These are phyloP conservation scores for Rhynchosporium graminicola DNA, from an alignment of 2,329 filamentous ascomycete genomes.

Conservation along the genomic window DNA sequence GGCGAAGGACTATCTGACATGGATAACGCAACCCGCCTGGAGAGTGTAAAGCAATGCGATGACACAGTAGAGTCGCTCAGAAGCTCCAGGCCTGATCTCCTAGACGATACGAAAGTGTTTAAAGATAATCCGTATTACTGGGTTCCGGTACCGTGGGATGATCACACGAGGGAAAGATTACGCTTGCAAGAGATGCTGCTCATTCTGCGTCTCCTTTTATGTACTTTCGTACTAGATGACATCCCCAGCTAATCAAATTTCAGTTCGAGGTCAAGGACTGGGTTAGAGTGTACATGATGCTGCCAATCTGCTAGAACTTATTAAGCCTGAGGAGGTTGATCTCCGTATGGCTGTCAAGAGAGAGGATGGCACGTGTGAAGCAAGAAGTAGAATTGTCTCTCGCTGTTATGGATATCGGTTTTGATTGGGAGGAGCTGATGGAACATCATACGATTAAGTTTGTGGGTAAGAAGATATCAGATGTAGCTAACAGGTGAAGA, in stretches of 20 bases:
- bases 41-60: neutral
- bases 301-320: constrained; percentile 8
- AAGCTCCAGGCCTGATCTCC: constrained; percentile 8
- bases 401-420: constrained; percentile 48
- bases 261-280: constrained; percentile 18
- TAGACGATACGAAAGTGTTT: neutral
- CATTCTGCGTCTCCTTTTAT: constrained; percentile 16
- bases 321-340: neutral
- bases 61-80: constrained; percentile 6
- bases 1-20: neutral
- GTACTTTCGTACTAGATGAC: neutral
- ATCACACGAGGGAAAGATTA: neutral
- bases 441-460: constrained; percentile 34
- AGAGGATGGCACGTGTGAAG: constrained; percentile 47
- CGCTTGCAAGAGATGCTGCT: constrained; percentile 17
- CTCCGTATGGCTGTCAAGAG: constrained; percentile 40
- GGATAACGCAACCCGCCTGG: neutral
- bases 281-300: constrained; percentile 15
- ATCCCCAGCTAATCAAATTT: neutral
- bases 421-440: constrained; percentile 42
- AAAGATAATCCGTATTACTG: constrained; percentile 29
- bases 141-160: constrained; percentile 31
- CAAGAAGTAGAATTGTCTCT: constrained; percentile 47
- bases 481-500: neutral
- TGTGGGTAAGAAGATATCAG: constrained; percentile 10